Evolutionary conservation across 75 land plant species (phyloP).

Genomic region (Adiantum capillusveneris): DNA sequence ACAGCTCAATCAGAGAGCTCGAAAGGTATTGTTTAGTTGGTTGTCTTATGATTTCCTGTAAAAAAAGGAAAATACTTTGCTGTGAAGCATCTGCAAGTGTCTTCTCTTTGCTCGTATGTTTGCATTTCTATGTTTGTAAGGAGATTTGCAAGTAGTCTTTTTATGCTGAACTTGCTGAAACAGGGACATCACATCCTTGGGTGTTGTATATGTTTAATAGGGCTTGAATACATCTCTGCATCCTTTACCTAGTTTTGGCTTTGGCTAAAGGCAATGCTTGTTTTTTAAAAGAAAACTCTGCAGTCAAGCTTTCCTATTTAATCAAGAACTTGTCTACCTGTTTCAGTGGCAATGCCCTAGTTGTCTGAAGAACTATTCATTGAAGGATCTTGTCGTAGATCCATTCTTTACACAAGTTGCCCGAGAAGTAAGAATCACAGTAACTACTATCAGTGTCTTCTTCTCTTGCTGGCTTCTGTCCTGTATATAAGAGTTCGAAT

Average conservation of each 20-base stretch:
- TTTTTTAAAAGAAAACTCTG: too few relatives aligned
- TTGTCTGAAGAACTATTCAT: slow-evolving; percentile 79
- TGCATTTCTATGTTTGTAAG: too few relatives aligned
- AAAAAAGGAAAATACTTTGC: too few relatives aligned
- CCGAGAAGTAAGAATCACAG: slow-evolving; percentile 36
- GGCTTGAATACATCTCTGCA: too few relatives aligned
- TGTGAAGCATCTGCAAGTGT: too few relatives aligned
- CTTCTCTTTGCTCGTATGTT: too few relatives aligned
- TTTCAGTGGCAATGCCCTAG: slow-evolving; percentile 99
- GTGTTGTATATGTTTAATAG: not conserved
- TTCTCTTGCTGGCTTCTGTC: not conserved
- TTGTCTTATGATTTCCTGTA: not conserved
- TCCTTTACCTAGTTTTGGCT: too few relatives aligned
- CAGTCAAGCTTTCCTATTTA: not conserved
- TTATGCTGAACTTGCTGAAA: slow-evolving; percentile 2
- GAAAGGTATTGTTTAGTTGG: slow-evolving; percentile 68
- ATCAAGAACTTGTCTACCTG: slow-evolving; percentile 4
- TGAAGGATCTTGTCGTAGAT: slow-evolving; percentile 74
- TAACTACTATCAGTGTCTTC: not conserved
- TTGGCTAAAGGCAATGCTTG: too few relatives aligned
- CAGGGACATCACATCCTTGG: not conserved
- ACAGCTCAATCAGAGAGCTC: slow-evolving; percentile 84
- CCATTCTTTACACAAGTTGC: slow-evolving; percentile 83
- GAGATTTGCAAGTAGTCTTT: not conserved
- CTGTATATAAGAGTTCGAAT: not conserved